Evolutionary conservation across 2,329 filamentous ascomycete genomes (phyloP).

Genomic region (Ascocoryne sarcoides): DNA sequence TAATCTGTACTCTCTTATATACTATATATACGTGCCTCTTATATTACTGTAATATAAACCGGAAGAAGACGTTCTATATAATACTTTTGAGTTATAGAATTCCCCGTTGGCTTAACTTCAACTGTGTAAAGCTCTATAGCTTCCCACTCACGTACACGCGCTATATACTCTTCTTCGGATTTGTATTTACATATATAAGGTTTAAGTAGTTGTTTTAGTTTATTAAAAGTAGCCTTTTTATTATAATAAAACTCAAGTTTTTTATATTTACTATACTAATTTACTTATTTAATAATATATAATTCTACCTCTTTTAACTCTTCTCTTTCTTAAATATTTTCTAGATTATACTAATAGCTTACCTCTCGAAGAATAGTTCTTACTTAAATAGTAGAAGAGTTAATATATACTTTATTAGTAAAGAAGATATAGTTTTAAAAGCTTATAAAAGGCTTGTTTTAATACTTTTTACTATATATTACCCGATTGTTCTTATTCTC

Average conservation of each 20-base stretch:
- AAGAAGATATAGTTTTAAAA: slow-evolving; percentile 4
- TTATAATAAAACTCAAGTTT: not conserved
- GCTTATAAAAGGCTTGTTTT: not conserved
- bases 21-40: no score
- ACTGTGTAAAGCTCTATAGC: not conserved
- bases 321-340: no score
- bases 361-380: slow-evolving; percentile 3
- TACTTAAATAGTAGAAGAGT: slow-evolving; percentile 1
- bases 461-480: slow-evolving; percentile 2
- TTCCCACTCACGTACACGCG: not conserved
- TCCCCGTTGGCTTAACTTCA: not conserved
- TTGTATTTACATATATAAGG: not conserved
- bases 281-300: not conserved
- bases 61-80: no score
- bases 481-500: slow-evolving; percentile 1
- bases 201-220: not conserved
- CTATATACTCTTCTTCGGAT: no score
- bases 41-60: no score
- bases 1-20: not conserved
- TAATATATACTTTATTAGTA: slow-evolving; percentile 8
- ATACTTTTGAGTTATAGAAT: no score
- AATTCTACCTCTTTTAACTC: no score
- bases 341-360: slow-evolving; percentile 2
- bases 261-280: not conserved
- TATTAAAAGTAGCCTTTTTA: not conserved